Percentiles rank a stretch among this genome's conserved stretches.
These are phyloP conservation scores for Gossypium schwendimanii DNA, from an alignment of 441 rosid species.

Conservation along the genomic window DNA sequence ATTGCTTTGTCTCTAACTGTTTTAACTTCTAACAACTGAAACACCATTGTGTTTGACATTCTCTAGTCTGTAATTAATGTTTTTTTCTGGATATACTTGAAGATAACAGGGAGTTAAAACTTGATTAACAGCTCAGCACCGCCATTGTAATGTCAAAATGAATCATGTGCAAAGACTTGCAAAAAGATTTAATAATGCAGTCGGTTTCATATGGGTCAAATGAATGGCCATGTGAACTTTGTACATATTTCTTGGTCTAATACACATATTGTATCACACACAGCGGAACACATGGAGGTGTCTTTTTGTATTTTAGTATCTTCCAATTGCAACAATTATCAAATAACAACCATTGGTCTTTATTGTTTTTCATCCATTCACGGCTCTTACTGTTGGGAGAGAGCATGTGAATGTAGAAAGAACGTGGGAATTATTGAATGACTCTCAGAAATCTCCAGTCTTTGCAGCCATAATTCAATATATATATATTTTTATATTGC, in stretches of 20 bases:
- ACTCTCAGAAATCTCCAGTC: slow-evolving; percentile 13
- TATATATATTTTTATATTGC: background rate
- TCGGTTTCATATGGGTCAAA: slow-evolving; percentile 13
- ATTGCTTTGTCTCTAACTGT: background rate
- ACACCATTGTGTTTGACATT: background rate
- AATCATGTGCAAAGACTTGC: slow-evolving; percentile 17
- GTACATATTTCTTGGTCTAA: background rate
- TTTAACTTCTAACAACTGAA: background rate
- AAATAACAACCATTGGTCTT: slow-evolving; percentile 14
- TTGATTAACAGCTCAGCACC: background rate
- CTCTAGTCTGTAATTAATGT: background rate
- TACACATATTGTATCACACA: background rate
- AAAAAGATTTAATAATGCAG: slow-evolving; percentile 2
- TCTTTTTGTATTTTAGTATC: slow-evolving; percentile 1
- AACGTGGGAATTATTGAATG: slow-evolving; percentile 56
- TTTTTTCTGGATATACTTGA: background rate
- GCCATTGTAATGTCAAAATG: slow-evolving; percentile 14
- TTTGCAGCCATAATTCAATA: slow-evolving; percentile 7
- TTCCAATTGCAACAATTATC: background rate
- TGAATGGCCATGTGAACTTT: slow-evolving; percentile 17
- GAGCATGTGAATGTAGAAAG: slow-evolving; percentile 37
- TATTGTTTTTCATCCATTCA: slow-evolving; percentile 26
- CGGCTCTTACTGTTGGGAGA: slow-evolving; percentile 32
- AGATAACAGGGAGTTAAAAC: background rate
- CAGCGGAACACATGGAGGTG: background rate